These are phyloP conservation scores for Cinnamomum micranthum DNA, from an alignment of 164 flowering plant species.

Conservation along the genomic window DNA sequence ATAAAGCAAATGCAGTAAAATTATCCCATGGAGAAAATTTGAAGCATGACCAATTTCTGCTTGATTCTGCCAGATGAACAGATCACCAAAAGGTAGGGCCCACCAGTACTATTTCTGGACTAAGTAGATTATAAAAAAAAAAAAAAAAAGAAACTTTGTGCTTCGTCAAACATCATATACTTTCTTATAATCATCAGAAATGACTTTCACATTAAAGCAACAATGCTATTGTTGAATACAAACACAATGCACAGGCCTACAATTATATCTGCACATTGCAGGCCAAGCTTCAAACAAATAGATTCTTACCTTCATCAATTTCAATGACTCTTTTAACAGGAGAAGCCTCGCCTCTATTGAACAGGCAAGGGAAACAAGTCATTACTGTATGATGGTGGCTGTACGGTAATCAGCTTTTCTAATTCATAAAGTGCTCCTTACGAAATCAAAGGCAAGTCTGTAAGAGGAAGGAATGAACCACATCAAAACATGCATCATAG, in stretches of 20 bases:
- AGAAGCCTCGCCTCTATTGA: slow-evolving; percentile 20
- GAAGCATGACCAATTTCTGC: background rate
- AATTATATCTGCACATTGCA: background rate
- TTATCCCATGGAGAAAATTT: background rate
- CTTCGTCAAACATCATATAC: background rate
- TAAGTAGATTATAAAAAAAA: background rate
- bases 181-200: background rate
- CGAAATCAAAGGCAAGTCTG: slow-evolving; percentile 8
- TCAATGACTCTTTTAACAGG: slow-evolving; percentile 18
- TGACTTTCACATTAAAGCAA: background rate
- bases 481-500: background rate
- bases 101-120: background rate
- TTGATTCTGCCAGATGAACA: background rate
- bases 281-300: background rate
- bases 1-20: too few relatives aligned
- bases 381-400: slow-evolving; percentile 23
- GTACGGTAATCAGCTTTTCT: slow-evolving; percentile 14
- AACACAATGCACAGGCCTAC: background rate
- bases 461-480: slow-evolving; percentile 10
- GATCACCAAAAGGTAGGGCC: background rate
- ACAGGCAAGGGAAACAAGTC: slow-evolving; percentile 55
- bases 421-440: slow-evolving; percentile 3
- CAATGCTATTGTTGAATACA: background rate
- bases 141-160: background rate
- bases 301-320: slow-evolving; percentile 46